phyloP scores from a whole-genome alignment of 768 basidiomycete species.

The Guyanaporus albipodus region DNA sequence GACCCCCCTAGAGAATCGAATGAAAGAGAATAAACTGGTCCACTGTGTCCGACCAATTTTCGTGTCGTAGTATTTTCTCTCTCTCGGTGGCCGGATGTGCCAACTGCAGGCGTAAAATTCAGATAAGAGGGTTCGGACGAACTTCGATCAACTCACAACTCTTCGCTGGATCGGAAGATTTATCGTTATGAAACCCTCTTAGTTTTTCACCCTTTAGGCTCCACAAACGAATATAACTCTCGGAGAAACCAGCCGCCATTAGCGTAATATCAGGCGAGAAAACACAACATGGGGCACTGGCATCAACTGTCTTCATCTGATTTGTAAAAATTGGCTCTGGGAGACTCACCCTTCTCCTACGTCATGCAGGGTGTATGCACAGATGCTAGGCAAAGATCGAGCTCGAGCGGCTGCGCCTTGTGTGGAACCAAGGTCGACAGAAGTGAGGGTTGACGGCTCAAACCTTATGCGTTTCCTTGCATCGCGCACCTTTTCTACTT shows the following conservation, averaged over 20 bases:
- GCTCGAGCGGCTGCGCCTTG: conserved; percentile 53
- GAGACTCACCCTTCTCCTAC: conserved; percentile 82
- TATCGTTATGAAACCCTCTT: conserved; percentile 72
- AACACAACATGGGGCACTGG: conserved; percentile 76
- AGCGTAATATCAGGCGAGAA: conserved; percentile 91
- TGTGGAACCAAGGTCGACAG: conserved; percentile 53
- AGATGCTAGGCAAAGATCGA: conserved; percentile 84
- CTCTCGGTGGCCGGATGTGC: conserved; percentile 61
- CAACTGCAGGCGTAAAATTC: conserved; percentile 36
- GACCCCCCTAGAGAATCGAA: conserved; percentile 93
- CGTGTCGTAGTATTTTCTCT: conserved; percentile 78
- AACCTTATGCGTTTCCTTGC: conserved; percentile 88
- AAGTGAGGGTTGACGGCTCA: conserved; percentile 64
- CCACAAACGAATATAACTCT: conserved; percentile 95
- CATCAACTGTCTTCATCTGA: conserved; percentile 11
- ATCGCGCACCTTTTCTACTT: conserved; percentile 86
- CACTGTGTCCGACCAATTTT: conserved; percentile 97
- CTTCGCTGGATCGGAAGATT: conserved; percentile 57
- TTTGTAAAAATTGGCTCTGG: neutral
- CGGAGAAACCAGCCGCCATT: conserved; percentile 92
- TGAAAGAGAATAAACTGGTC: conserved; percentile 89
- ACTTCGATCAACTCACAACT: conserved; percentile 51
- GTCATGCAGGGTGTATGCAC: conserved; percentile 93
- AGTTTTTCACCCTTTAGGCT: conserved; percentile 90
- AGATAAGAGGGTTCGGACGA: neutral